phyloP scores from a whole-genome alignment of 2,329 filamentous ascomycete genomes.

The Neocucurbitaria cava region DNA sequence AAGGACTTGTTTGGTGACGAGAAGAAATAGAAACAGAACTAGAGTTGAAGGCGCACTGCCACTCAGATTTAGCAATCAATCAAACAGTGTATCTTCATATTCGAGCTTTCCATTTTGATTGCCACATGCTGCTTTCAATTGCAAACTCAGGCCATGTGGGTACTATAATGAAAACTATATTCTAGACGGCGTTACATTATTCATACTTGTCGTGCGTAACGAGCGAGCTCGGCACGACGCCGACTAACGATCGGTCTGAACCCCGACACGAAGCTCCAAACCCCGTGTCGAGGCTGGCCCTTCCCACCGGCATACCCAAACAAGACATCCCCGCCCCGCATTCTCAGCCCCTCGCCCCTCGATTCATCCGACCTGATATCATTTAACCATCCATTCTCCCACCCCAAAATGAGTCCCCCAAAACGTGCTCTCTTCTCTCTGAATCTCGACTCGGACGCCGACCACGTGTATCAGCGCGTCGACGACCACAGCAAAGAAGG shows the following conservation, averaged over 20 bases:
- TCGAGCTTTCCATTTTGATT: background rate
- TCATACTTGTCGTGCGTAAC: background rate
- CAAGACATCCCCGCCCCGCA: constrained; percentile 29
- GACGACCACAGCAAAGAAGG: constrained; percentile 43
- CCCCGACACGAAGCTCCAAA: constrained; percentile 4
- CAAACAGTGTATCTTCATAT: background rate
- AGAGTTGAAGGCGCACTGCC: background rate
- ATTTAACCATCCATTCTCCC: constrained; percentile 23
- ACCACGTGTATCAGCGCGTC: constrained; percentile 48
- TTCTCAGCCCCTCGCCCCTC: constrained; percentile 20
- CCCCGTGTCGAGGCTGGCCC: constrained; percentile 12
- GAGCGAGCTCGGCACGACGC: constrained; percentile 20
- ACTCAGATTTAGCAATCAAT: background rate
- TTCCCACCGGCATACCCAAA: constrained; percentile 38
- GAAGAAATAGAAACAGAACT: constrained; percentile 7
- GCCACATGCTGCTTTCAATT: too few species aligned
- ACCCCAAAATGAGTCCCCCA: constrained; percentile 26
- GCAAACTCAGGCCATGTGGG: too few species aligned
- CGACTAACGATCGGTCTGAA: constrained; percentile 16
- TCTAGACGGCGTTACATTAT: background rate
- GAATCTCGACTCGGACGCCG: constrained; percentile 49
- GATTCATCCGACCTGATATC: constrained; percentile 27
- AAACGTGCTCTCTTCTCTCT: constrained; percentile 48
- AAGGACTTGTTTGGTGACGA: constrained; percentile 72
- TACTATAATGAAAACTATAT: background rate